These are phyloP conservation scores for Eutrema heterophyllum DNA, from an alignment of 345 rosid species.

Conservation along the genomic window DNA sequence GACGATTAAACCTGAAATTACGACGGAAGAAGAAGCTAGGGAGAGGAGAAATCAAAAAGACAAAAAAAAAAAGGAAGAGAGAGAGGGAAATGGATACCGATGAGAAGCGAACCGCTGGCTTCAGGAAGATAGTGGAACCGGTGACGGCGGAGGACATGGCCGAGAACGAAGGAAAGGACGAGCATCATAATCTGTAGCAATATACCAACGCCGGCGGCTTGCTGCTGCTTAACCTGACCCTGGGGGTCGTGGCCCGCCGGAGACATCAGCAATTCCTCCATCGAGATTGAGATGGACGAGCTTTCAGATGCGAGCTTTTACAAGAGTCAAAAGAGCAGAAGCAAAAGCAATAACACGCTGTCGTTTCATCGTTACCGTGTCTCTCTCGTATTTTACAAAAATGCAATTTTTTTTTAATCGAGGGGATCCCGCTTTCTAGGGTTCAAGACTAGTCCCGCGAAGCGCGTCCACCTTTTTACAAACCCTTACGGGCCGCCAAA, in stretches of 20 bases:
- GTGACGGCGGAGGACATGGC: constrained; percentile 96
- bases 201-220: constrained; percentile 96
- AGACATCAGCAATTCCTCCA: constrained; percentile 36
- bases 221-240: constrained; percentile 73
- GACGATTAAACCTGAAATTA: constrained; percentile 62
- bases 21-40: background rate
- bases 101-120: constrained; percentile 97
- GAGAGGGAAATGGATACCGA: constrained; percentile 38
- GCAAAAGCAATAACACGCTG: background rate
- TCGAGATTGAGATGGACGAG: constrained; percentile 11
- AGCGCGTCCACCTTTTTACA: no score
- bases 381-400: no score
- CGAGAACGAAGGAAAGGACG: constrained; percentile 93
- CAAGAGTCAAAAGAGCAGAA: background rate
- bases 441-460: no score
- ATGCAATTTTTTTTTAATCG: no score
- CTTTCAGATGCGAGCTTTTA: background rate
- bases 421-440: no score
- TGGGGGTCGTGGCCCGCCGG: constrained; percentile 38
- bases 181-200: constrained; percentile 99
- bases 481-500: no score
- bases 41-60: background rate
- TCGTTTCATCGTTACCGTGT: background rate
- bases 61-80: background rate
- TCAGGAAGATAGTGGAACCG: constrained; percentile 90